Evolutionary conservation across 2,329 filamentous ascomycete species (phyloP).

Genomic region (Talaromyces islandicus): DNA sequence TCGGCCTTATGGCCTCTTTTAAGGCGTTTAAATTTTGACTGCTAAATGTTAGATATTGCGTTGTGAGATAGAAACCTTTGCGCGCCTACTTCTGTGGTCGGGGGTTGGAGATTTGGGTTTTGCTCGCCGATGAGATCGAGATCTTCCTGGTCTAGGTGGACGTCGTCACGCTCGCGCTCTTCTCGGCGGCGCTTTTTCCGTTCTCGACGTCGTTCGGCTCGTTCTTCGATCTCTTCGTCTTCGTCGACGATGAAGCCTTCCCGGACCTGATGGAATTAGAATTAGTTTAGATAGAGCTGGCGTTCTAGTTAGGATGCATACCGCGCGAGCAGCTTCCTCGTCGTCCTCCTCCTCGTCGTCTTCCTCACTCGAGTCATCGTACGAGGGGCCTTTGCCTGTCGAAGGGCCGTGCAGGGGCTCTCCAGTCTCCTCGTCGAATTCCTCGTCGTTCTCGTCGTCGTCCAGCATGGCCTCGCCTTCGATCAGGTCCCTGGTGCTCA

Average conservation of each 20-base stretch:
- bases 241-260: slow-evolving; percentile 97
- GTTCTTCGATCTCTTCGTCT: slow-evolving; percentile 70
- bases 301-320: slow-evolving; percentile 37
- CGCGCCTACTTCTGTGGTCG: slow-evolving; percentile 63
- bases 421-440: slow-evolving; percentile 70
- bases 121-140: slow-evolving; percentile 87
- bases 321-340: slow-evolving; percentile 72
- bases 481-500: slow-evolving; percentile 65
- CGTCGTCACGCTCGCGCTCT: slow-evolving; percentile 78
- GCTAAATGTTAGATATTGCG: background rate
- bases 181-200: slow-evolving; percentile 69
- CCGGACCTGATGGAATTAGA: slow-evolving; percentile 55
- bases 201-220: slow-evolving; percentile 55
- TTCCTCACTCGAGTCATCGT: slow-evolving; percentile 86
- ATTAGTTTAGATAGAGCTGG: background rate
- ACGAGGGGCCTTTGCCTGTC: slow-evolving; percentile 31
- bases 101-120: slow-evolving; percentile 63
- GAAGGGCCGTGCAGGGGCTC: slow-evolving; percentile 42
- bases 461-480: slow-evolving; percentile 81
- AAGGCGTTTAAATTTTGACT: slow-evolving; percentile 93
- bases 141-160: slow-evolving; percentile 86
- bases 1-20: slow-evolving; percentile 77
- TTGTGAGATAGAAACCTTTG: background rate
- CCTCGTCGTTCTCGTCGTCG: slow-evolving; percentile 78
- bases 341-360: slow-evolving; percentile 91